These are phyloP conservation scores for Nothophoma quercina DNA, from an alignment of 2,329 filamentous ascomycete genomes.

Conservation along the genomic window DNA sequence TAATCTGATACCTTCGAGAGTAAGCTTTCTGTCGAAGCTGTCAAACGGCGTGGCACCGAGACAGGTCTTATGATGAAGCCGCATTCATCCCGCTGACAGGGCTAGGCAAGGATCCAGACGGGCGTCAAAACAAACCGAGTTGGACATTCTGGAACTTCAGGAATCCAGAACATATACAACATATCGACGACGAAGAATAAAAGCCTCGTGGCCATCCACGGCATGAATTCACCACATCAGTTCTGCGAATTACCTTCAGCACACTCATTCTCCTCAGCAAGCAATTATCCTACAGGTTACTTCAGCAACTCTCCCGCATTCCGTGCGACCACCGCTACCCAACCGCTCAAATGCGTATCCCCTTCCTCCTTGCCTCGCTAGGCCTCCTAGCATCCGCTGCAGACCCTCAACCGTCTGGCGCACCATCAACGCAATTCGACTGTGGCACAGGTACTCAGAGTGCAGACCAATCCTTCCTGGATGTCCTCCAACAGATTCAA, in stretches of 20 bases:
- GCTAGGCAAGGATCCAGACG: constrained; percentile 27
- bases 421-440: constrained; percentile 49
- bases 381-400: constrained; percentile 30
- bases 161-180: constrained; percentile 40
- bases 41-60: constrained; percentile 24
- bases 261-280: constrained; percentile 22
- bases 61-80: constrained; percentile 32
- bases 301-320: constrained; percentile 27
- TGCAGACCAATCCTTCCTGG: constrained; percentile 48
- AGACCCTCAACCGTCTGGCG: constrained; percentile 14
- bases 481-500: constrained; percentile 46
- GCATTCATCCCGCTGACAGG: constrained; percentile 32
- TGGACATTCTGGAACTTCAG: constrained; percentile 39
- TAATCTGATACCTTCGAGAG: not conserved
- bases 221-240: constrained; percentile 16
- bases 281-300: constrained; percentile 19
- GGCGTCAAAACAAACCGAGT: constrained; percentile 31
- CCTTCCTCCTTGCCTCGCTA: constrained; percentile 45
- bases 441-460: constrained; percentile 52
- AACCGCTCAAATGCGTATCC: constrained; percentile 32
- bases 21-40: constrained; percentile 23
- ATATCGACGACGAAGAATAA: constrained; percentile 34
- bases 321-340: constrained; percentile 22
- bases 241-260: constrained; percentile 19
- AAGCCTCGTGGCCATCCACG: constrained; percentile 30